These are phyloP conservation scores for Sugiyamaella floridensis DNA, from an alignment of 805 yeast species.

Conservation along the genomic window DNA sequence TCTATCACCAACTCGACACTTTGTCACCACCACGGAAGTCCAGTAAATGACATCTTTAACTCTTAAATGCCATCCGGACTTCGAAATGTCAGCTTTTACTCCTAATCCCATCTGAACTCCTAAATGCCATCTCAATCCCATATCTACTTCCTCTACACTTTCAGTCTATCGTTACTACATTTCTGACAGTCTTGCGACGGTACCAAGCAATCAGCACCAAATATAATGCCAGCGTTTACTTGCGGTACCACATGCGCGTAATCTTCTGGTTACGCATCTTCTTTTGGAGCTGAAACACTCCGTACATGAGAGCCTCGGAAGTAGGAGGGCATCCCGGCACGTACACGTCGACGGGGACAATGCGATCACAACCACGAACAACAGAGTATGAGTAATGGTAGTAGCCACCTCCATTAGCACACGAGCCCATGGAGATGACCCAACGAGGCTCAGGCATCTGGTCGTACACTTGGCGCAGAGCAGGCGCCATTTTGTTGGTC, in stretches of 20 bases:
- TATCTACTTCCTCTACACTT: background rate
- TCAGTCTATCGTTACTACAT: background rate
- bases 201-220: too few relatives aligned
- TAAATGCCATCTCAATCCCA: background rate
- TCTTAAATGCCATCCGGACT: too few relatives aligned
- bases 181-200: background rate
- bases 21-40: too few relatives aligned
- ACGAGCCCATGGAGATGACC: conserved; percentile 91
- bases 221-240: conserved; percentile 21
- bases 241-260: conserved; percentile 82
- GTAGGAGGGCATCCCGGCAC: conserved; percentile 95
- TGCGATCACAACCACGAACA: conserved; percentile 83
- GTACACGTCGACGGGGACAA: conserved; percentile 82
- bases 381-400: conserved; percentile 85
- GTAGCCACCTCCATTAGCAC: conserved; percentile 93
- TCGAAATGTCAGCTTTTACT: too few relatives aligned
- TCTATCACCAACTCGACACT: too few relatives aligned
- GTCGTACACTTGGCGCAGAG: conserved; percentile 84
- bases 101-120: too few relatives aligned
- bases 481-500: conserved; percentile 91
- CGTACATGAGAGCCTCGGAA: conserved; percentile 85
- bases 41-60: too few relatives aligned
- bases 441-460: conserved; percentile 94
- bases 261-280: conserved; percentile 78
- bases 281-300: conserved; percentile 81